phyloP scores from a whole-genome alignment of 352 stramenopile genomes.

The Globisporangium polare region DNA sequence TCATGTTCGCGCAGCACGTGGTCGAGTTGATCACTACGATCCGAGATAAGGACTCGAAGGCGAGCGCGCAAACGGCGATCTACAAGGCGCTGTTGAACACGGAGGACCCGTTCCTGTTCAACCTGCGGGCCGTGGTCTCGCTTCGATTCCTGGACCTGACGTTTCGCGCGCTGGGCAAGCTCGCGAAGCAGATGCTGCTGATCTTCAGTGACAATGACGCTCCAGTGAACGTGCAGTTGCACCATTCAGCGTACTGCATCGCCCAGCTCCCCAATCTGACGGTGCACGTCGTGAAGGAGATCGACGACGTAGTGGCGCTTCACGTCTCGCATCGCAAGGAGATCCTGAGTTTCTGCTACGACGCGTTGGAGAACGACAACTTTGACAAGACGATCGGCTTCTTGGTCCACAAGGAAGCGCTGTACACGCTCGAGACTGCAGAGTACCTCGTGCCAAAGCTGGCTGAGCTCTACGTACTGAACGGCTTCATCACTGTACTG shows the following conservation, averaged over 20 bases:
- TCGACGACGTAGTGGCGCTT: conserved; percentile 56
- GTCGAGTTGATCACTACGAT: conserved; percentile 66
- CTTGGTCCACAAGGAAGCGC: conserved; percentile 40
- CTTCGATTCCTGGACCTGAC: conserved; percentile 60
- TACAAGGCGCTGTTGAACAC: conserved; percentile 40
- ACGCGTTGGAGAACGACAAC: conserved; percentile 58
- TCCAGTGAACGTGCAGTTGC: conserved; percentile 26
- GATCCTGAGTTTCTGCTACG: conserved; percentile 50
- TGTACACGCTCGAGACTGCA: conserved; percentile 49
- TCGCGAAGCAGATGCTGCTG: conserved; percentile 67
- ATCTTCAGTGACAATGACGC: conserved; percentile 28
- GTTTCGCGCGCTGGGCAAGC: conserved; percentile 56
- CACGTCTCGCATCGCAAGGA: conserved; percentile 38
- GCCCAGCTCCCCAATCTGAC: conserved; percentile 46
- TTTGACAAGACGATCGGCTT: conserved; percentile 69
- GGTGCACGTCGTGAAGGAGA: conserved; percentile 68
- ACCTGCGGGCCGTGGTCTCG: conserved; percentile 21
- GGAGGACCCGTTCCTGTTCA: neutral
- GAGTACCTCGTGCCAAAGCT: conserved; percentile 48
- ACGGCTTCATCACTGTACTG: conserved; percentile 42
- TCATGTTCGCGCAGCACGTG: conserved; percentile 74
- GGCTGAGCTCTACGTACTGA: conserved; percentile 53
- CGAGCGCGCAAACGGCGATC: conserved; percentile 41
- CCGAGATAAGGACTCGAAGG: conserved; percentile 63
- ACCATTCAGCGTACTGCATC: conserved; percentile 49